Conservation (phyloP, 768 basidiomycete genomes). For the Mycena vulgaris region DNA sequence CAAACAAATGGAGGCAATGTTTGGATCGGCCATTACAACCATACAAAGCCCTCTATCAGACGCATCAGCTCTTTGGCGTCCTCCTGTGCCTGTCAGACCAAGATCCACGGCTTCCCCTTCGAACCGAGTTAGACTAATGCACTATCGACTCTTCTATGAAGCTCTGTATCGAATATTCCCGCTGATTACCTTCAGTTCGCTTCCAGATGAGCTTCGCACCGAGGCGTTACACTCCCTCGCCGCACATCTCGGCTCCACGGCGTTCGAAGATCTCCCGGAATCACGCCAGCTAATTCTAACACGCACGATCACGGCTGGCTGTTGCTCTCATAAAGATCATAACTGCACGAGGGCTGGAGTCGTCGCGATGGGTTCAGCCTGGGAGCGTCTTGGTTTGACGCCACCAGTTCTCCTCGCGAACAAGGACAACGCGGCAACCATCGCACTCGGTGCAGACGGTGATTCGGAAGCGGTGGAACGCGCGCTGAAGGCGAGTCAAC, state of each 20-base stretch:
- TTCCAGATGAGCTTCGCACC: not conserved
- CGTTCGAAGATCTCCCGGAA: constrained; percentile 16
- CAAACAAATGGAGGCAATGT: too few relatives aligned
- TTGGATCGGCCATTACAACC: too few relatives aligned
- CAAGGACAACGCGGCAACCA: constrained; percentile 39
- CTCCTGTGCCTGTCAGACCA: too few relatives aligned
- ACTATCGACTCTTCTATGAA: too few relatives aligned
- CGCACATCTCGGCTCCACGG: not conserved
- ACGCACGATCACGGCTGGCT: not conserved
- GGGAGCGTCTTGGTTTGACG: constrained; percentile 14
- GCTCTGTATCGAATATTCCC: not conserved
- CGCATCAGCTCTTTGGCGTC: too few relatives aligned
- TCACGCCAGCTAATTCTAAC: not conserved
- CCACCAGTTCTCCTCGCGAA: constrained; percentile 35
- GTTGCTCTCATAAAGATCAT: constrained; percentile 34
- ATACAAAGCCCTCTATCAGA: too few relatives aligned
- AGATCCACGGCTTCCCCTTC: too few relatives aligned
- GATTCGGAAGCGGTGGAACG: constrained; percentile 8
- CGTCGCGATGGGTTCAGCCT: constrained; percentile 23
- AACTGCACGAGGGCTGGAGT: constrained; percentile 31
- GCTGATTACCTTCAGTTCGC: not conserved
- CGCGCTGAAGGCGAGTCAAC: constrained; percentile 22
- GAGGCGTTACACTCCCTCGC: constrained; percentile 5
- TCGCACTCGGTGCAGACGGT: too few relatives aligned
- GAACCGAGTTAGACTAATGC: too few relatives aligned